These are phyloP conservation scores for Solanum pimpinellifolium DNA, from an alignment of 257 asterid genomes.

Conservation along the genomic window DNA sequence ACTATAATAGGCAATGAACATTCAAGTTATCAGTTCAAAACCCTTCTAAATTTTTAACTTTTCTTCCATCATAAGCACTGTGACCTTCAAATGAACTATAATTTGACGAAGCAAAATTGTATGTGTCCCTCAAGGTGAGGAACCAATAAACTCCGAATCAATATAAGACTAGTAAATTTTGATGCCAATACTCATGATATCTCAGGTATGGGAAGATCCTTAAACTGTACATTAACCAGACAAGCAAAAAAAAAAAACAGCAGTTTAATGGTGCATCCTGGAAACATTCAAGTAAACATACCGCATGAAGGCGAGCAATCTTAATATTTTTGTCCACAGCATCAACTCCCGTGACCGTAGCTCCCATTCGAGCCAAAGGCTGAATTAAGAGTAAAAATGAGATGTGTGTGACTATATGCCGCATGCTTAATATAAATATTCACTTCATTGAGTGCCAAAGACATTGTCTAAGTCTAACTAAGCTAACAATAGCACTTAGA, in stretches of 20 bases:
- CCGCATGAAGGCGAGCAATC: slow-evolving; percentile 84
- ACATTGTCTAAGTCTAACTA: not conserved
- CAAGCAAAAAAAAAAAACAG: not conserved
- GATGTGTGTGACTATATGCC: not conserved
- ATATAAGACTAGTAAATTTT: not conserved
- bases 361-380: slow-evolving; percentile 97
- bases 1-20: not conserved
- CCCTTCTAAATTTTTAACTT: not conserved
- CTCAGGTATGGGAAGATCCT: not conserved
- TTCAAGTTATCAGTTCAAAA: not conserved
- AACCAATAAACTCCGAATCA: not conserved
- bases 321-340: slow-evolving; percentile 89
- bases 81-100: not conserved
- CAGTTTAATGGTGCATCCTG: not conserved
- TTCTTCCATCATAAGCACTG: not conserved
- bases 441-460: not conserved
- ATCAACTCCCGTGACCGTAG: slow-evolving; percentile 76
- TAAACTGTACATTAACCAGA: not conserved
- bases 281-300: slow-evolving; percentile 18
- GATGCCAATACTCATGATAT: not conserved
- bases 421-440: not conserved
- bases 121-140: not conserved
- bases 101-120: not conserved
- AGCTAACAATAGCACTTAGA: not conserved
- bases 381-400: slow-evolving; percentile 12